Evolutionary conservation across 441 rosid genomes (phyloP).

Genomic region (Gossypium lobatum): DNA sequence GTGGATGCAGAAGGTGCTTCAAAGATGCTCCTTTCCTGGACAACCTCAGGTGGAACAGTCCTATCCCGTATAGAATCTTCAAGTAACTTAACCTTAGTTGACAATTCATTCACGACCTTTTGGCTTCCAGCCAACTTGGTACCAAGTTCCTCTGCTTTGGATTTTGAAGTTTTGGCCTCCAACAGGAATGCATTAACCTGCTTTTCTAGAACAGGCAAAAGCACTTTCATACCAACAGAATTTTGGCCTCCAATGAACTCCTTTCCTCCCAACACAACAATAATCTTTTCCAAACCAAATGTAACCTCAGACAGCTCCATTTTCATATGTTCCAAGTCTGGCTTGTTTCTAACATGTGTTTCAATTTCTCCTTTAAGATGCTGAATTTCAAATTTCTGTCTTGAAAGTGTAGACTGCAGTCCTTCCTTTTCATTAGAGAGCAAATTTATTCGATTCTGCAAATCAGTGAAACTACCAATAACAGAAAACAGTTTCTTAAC

Average conservation of each 20-base stretch:
- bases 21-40: slow-evolving; percentile 68
- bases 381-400: slow-evolving; percentile 51
- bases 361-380: slow-evolving; percentile 47
- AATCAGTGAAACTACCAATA: slow-evolving; percentile 43
- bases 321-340: slow-evolving; percentile 43
- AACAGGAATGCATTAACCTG: slow-evolving; percentile 38
- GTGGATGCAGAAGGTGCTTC: slow-evolving; percentile 57
- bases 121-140: slow-evolving; percentile 64
- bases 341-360: slow-evolving; percentile 21
- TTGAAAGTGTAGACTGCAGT: slow-evolving; percentile 47
- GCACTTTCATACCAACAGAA: slow-evolving; percentile 29
- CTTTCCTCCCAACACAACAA: slow-evolving; percentile 40
- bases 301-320: slow-evolving; percentile 46
- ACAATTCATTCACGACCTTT: slow-evolving; percentile 54
- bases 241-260: slow-evolving; percentile 39
- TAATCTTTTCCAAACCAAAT: slow-evolving; percentile 51
- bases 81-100: slow-evolving; percentile 48
- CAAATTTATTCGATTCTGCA: slow-evolving; percentile 47
- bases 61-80: slow-evolving; percentile 55
- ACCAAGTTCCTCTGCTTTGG: slow-evolving; percentile 53
- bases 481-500: slow-evolving; percentile 52
- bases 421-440: slow-evolving; percentile 47
- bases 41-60: slow-evolving; percentile 46
- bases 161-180: slow-evolving; percentile 60
- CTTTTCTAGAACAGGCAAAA: slow-evolving; percentile 51